Evolutionary conservation across 345 rosid species (phyloP).

Genomic region (Acer negundo): DNA sequence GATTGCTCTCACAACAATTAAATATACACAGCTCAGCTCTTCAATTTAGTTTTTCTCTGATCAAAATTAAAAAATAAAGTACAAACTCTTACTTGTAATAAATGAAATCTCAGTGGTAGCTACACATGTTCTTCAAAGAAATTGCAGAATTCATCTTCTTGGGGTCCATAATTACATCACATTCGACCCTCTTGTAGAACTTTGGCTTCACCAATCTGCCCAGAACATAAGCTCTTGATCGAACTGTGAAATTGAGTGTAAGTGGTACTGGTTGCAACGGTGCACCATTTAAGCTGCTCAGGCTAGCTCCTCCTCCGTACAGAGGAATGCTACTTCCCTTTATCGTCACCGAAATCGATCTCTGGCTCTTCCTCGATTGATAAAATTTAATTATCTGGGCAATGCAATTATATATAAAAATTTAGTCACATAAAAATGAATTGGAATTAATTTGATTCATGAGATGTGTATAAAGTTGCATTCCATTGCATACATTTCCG

Average conservation of each 20-base stretch:
- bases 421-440: background rate
- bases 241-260: constrained; percentile 46
- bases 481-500: constrained; percentile 44
- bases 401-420: background rate
- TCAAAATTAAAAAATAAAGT: background rate
- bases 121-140: constrained; percentile 55
- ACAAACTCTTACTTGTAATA: background rate
- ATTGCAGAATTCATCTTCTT: constrained; percentile 45
- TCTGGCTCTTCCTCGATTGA: constrained; percentile 66
- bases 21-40: background rate
- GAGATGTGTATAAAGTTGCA: background rate
- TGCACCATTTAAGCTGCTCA: constrained; percentile 54
- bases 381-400: constrained; percentile 61
- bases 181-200: constrained; percentile 52
- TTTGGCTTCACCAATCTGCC: constrained; percentile 61
- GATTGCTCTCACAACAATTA: background rate
- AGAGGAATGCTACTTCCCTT: constrained; percentile 50
- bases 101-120: constrained; percentile 28
- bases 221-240: constrained; percentile 62
- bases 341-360: constrained; percentile 39
- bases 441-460: too few species aligned
- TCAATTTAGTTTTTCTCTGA: background rate
- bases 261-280: constrained; percentile 56
- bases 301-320: constrained; percentile 62
- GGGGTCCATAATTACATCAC: constrained; percentile 56